Evolutionary conservation across 768 basidiomycete genomes (phyloP), one percentile per base, ranked within the genome.

Genomic region (Russula foetens): DNA sequence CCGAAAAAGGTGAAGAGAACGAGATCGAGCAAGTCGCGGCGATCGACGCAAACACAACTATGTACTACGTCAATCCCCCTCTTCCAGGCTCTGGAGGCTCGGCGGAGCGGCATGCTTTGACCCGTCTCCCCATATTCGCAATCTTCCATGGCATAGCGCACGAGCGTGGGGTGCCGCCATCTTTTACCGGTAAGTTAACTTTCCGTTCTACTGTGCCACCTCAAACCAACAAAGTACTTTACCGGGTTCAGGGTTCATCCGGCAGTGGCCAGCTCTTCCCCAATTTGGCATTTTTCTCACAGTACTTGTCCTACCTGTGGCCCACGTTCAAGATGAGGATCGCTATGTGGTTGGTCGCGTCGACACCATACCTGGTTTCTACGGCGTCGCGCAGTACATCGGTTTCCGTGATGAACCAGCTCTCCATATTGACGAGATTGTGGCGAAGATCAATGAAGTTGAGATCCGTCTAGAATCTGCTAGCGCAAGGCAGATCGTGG

Each of bases 261-360:
- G 80, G 4, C 84, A 82, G 66, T 84, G 84, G 82, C 85, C 85
- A 23, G 79, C 84, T 19, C 75, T 89, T n/a, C 86, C 86, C 35
- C 75, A 78, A 3, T 78, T 87, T 28, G 79, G 85, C 81, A 78
- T 88, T 39, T 88, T 88, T 71, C 74, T 87, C 17, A 82, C 84
- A 0, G 79, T 84, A 31, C 75, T 75, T 31, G 71, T 83, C 35
- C 74, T 82, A 5, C 80, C 83, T 7, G 69, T 78, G 7, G 75
- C 84, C 4, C 75, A 76, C 48, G 78, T 87, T 11, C 68, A 77
- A 0, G 53, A 67, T 1, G 75, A 77, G 21, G 79, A 85, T 31
- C 77, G 81, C 7, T 87, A 84, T 67, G 72, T 76, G 3, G 77
- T 86, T 21, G 77, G 73, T 38, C 86, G 84, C 68, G 82, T 84